These are phyloP conservation scores for Garcia nutans DNA, from an alignment of 345 rosid genomes.

Conservation along the genomic window DNA sequence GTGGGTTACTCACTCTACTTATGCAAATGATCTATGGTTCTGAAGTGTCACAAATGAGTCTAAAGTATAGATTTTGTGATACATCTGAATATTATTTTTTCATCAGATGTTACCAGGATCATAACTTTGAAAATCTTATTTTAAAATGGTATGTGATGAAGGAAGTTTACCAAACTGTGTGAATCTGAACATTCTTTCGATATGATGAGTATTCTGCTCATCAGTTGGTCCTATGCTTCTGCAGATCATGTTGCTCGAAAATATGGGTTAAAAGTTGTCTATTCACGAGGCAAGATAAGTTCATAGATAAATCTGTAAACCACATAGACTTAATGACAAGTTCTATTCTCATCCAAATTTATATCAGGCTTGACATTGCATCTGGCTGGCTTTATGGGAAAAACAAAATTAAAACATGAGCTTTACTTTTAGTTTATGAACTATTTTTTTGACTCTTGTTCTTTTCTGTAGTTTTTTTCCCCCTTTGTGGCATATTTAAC, in stretches of 20 bases:
- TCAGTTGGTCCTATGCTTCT: background rate
- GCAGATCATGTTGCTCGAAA: background rate
- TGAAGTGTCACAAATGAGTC: no score
- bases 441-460: background rate
- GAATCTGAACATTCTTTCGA: background rate
- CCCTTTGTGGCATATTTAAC: slow-evolving; percentile 3
- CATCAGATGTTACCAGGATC: background rate
- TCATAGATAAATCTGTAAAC: background rate
- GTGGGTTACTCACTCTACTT: background rate
- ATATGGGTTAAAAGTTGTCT: background rate
- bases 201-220: background rate
- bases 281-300: background rate
- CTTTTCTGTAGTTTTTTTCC: background rate
- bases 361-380: background rate
- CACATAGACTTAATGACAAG: background rate
- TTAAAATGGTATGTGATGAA: background rate
- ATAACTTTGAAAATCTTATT: background rate
- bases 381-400: no score
- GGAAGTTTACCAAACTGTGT: background rate
- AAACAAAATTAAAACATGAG: no score
- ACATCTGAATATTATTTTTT: no score
- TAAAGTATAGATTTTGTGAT: no score
- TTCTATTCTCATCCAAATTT: background rate
- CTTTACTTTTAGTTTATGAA: background rate
- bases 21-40: no score